These are phyloP conservation scores for Microcera coccophila DNA, from an alignment of 2,329 filamentous ascomycete genomes.

Conservation along the genomic window DNA sequence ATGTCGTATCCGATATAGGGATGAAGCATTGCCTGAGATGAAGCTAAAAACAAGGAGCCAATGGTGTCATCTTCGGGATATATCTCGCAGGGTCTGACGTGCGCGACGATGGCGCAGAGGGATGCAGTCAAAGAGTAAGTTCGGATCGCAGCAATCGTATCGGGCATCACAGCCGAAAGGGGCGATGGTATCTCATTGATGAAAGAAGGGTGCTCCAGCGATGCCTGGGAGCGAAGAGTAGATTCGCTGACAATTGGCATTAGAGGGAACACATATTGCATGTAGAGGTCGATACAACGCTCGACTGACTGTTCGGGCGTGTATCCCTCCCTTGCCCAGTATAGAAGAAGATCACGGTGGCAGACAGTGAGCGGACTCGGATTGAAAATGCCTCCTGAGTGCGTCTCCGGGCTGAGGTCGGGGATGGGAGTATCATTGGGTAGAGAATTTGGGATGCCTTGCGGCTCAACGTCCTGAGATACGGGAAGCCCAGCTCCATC, in stretches of 20 bases:
- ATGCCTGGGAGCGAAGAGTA: slow-evolving; percentile 3
- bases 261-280: slow-evolving; percentile 3
- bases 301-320: not conserved
- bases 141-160: not conserved
- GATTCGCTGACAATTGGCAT: slow-evolving; percentile 3
- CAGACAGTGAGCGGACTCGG: not conserved
- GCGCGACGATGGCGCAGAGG: slow-evolving; percentile 5
- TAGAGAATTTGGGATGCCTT: too few relatives aligned
- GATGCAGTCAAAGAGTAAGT: slow-evolving; percentile 2
- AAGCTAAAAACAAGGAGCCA: slow-evolving; percentile 1
- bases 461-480: not conserved
- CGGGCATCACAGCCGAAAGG: not conserved
- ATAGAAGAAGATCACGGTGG: not conserved
- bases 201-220: not conserved
- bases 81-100: slow-evolving; percentile 3
- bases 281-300: slow-evolving; percentile 3
- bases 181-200: not conserved
- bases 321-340: not conserved
- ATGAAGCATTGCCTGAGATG: slow-evolving; percentile 2
- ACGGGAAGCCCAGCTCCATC: not conserved
- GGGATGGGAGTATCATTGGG: too few relatives aligned
- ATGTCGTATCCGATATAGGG: slow-evolving; percentile 3
- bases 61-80: slow-evolving; percentile 3
- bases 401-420: too few relatives aligned
- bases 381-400: not conserved